A percentile compares a stretch with the other conserved stretches of the same genome.
These are phyloP conservation scores for Xerocomellus intermedius DNA, from an alignment of 768 basidiomycete species.

Conservation along the genomic window DNA sequence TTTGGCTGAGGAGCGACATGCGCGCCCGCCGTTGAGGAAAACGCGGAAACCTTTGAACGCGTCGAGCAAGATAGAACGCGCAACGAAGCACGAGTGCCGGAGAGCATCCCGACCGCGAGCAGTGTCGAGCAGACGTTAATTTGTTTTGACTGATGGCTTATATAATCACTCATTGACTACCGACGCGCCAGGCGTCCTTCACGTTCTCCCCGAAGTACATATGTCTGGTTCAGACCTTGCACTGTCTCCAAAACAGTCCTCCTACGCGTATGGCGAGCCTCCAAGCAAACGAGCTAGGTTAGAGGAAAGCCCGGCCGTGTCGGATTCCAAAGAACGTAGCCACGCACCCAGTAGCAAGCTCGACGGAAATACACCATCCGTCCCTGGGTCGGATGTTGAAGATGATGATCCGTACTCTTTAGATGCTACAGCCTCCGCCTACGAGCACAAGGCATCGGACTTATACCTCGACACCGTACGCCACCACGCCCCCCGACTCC, in stretches of 20 bases:
- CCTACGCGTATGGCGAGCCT: constrained; percentile 21
- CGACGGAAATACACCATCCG: constrained; percentile 31
- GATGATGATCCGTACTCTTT: constrained; percentile 28
- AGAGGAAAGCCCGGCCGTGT: constrained; percentile 7
- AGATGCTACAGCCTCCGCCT: constrained; percentile 22
- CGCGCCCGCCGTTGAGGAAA: constrained; percentile 33
- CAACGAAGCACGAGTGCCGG: constrained; percentile 22
- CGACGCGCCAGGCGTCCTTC: neutral
- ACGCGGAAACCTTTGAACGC: constrained; percentile 22
- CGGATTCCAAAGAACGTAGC: constrained; percentile 29
- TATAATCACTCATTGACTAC: constrained; percentile 8
- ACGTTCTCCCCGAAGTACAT: constrained; percentile 6
- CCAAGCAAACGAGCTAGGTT: constrained; percentile 31
- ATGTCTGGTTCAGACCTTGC: constrained; percentile 13
- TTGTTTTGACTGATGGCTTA: constrained; percentile 15
- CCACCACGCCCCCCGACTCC: constrained; percentile 18
- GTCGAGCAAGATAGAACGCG: constrained; percentile 23
- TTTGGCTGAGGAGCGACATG: constrained; percentile 46
- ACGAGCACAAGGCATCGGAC: constrained; percentile 60
- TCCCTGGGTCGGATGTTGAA: constrained; percentile 21
- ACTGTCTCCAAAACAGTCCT: constrained; percentile 5
- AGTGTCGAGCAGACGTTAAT: neutral
- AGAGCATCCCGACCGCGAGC: constrained; percentile 19
- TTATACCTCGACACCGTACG: constrained; percentile 92
- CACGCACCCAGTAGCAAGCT: constrained; percentile 17